Conservation (phyloP, 305 asterid genomes). For the Solanum chacoense region DNA sequence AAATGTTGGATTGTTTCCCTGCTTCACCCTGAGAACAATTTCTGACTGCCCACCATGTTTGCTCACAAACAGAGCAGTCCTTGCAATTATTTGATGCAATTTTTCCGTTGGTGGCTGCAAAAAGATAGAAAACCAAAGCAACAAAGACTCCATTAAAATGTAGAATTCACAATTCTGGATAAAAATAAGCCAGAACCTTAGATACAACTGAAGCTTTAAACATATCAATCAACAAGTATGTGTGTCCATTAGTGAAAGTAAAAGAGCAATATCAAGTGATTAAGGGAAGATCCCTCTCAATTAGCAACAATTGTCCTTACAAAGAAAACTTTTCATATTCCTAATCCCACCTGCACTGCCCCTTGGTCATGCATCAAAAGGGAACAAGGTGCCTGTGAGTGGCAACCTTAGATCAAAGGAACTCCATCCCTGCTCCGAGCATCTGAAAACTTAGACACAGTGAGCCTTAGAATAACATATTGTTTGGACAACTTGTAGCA, state of each 20-base stretch:
- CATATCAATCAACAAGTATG: not conserved
- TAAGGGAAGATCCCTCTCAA: constrained; percentile 30
- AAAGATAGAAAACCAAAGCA: constrained; percentile 3
- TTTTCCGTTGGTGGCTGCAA: constrained; percentile 90
- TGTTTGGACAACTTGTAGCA: constrained; percentile 30
- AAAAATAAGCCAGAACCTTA: constrained; percentile 2
- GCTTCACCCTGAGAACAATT: constrained; percentile 85
- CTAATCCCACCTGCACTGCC: constrained; percentile 98
- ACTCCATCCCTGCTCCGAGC: constrained; percentile 81
- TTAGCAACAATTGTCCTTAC: constrained; percentile 37
- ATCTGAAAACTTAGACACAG: constrained; percentile 91
- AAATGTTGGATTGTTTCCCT: constrained; percentile 87
- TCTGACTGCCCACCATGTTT: constrained; percentile 91
- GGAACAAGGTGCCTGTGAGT: constrained; percentile 77
- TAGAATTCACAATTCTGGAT: constrained; percentile 10
- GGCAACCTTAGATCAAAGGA: constrained; percentile 76
- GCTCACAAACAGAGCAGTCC: constrained; percentile 88
- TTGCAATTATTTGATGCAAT: constrained; percentile 74
- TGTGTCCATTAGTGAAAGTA: not conserved
- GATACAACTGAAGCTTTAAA: constrained; percentile 5
- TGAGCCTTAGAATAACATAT: constrained; percentile 61
- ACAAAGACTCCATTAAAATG: constrained; percentile 11
- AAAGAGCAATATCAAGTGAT: not conserved
- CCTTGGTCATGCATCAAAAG: constrained; percentile 72
- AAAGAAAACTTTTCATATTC: constrained; percentile 42